Conservation (phyloP, 345 rosid genomes). For the Citrus sinensis region DNA sequence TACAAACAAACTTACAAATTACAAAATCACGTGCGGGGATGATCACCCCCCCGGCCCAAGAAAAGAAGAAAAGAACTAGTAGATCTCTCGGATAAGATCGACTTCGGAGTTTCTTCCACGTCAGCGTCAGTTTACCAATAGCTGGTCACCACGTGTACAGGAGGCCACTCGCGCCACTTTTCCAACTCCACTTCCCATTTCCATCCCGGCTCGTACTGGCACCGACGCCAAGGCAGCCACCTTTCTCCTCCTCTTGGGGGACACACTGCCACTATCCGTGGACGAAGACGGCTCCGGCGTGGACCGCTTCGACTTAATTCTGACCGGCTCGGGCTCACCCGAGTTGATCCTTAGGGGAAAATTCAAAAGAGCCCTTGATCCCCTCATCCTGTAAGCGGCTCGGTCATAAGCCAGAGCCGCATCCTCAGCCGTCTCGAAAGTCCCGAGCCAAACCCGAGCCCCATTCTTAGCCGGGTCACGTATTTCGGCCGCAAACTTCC, state of each 20-base stretch:
- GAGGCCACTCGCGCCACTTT: constrained; percentile 33
- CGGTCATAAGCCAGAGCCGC: constrained; percentile 96
- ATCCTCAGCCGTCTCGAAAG: constrained; percentile 95
- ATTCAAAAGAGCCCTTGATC: constrained; percentile 86
- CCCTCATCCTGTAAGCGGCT: constrained; percentile 96
- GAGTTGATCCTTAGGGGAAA: constrained; percentile 88
- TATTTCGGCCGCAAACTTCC: constrained; percentile 97
- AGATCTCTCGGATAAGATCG: neutral
- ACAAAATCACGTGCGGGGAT: neutral
- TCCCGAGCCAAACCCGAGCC: constrained; percentile 97
- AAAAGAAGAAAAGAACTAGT: neutral
- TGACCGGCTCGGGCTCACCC: constrained; percentile 94
- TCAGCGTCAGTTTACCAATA: constrained; percentile 28
- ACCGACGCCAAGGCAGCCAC: constrained; percentile 12
- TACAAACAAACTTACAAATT: neutral
- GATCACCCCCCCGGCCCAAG: neutral
- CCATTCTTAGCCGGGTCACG: constrained; percentile 98
- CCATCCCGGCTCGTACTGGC: constrained; percentile 23
- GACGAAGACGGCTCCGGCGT: constrained; percentile 53
- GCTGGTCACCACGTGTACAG: constrained; percentile 32
- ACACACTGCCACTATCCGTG: constrained; percentile 38
- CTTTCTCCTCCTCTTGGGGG: constrained; percentile 64
- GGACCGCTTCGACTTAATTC: constrained; percentile 76
- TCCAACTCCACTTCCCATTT: constrained; percentile 17
- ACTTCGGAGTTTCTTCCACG: neutral